A percentile compares a stretch with the other conserved stretches of the same genome.
phyloP scores from a whole-genome alignment of 495 filamentous ascomycete genomes.

The Xylaria longipes region DNA sequence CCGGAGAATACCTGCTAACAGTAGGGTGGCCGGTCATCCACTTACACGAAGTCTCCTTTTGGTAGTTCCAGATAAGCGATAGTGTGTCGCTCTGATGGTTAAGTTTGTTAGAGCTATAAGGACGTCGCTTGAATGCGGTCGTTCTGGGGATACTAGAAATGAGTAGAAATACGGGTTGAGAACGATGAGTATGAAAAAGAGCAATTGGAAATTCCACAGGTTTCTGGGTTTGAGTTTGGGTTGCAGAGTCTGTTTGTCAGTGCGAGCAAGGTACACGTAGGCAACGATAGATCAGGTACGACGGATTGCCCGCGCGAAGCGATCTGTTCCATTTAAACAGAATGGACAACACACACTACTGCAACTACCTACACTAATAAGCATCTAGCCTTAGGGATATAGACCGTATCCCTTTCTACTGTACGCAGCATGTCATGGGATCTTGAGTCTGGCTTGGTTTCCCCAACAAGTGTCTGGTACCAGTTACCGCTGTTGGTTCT shows the following conservation, averaged over 20 bases:
- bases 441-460: slow-evolving; percentile 8
- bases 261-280: slow-evolving; percentile 11
- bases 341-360: slow-evolving; percentile 16
- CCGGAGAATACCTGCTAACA: neutral
- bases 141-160: neutral
- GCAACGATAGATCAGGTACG: slow-evolving; percentile 10
- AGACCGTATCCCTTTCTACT: neutral
- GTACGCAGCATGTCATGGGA: slow-evolving; percentile 22
- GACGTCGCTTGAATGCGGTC: neutral
- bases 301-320: slow-evolving; percentile 10
- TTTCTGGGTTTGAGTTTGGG: slow-evolving; percentile 1
- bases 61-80: neutral
- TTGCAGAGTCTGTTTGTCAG: neutral
- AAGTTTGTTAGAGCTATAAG: neutral
- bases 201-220: neutral
- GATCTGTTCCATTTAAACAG: slow-evolving; percentile 19
- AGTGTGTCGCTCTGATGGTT: neutral
- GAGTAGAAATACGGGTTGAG: neutral
- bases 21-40: neutral
- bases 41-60: slow-evolving; percentile 8
- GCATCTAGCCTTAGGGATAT: neutral
- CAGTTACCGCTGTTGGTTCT: slow-evolving; percentile 10
- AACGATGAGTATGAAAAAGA: neutral
- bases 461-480: slow-evolving; percentile 8
- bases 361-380: neutral